phyloP scores from a whole-genome alignment of 306 rosid genomes.

The Prunus salicina region DNA sequence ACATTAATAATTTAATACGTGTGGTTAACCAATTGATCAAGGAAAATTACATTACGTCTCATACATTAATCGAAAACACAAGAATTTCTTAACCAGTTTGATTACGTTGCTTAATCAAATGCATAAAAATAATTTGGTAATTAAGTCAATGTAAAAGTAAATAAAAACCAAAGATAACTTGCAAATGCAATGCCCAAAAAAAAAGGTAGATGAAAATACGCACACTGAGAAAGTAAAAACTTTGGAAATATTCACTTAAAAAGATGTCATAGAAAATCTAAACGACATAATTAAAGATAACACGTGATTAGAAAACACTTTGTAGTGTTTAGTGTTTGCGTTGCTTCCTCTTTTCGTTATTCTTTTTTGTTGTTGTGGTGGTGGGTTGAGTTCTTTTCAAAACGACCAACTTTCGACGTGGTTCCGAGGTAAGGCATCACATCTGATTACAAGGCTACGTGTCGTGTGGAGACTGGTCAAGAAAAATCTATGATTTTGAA shows the following conservation, averaged over 20 bases:
- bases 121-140: too few species aligned
- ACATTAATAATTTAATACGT: too few species aligned
- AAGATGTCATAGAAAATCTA: not conserved
- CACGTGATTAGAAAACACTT: not conserved
- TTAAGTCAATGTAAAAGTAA: too few species aligned
- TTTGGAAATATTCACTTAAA: not conserved
- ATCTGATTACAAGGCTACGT: not conserved
- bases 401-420: conserved; percentile 22
- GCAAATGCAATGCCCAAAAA: too few species aligned
- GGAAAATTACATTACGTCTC: too few species aligned
- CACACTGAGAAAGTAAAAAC: not conserved
- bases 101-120: too few species aligned
- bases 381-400: not conserved
- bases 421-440: conserved; percentile 20
- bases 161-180: too few species aligned
- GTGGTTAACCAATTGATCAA: too few species aligned
- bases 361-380: not conserved
- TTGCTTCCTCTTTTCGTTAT: not conserved
- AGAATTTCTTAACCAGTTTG: too few species aligned
- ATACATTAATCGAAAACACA: too few species aligned
- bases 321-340: not conserved
- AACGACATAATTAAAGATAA: not conserved
- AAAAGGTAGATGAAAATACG: not conserved
- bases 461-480: not conserved
- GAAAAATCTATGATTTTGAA: not conserved